These are phyloP conservation scores for Stramenopiles sp. DNA, from an alignment of 352 stramenopile species.

Conservation along the genomic window DNA sequence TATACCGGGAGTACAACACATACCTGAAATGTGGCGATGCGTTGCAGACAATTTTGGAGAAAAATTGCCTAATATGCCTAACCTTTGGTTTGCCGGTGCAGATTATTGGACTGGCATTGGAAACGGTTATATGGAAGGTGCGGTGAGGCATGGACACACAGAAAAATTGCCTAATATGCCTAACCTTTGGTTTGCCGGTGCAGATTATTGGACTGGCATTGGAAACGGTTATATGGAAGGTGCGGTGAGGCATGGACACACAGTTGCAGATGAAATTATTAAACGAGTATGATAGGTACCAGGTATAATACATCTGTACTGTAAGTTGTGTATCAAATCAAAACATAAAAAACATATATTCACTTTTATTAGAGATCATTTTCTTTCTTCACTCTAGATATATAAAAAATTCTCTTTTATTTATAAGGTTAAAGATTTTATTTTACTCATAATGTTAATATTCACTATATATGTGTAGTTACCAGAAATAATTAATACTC, in stretches of 20 bases:
- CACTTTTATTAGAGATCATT: too few species aligned
- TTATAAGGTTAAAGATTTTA: too few species aligned
- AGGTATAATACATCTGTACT: too few species aligned
- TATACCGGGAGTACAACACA: not conserved
- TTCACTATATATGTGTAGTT: too few species aligned
- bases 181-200: not conserved
- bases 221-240: not conserved
- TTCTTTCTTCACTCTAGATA: too few species aligned
- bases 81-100: not conserved
- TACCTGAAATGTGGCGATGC: not conserved
- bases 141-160: not conserved
- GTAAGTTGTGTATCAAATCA: too few species aligned
- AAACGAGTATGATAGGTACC: not conserved
- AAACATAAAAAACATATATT: too few species aligned
- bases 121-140: not conserved
- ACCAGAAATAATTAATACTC: too few species aligned
- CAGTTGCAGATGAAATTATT: not conserved
- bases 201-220: not conserved
- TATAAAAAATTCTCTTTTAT: too few species aligned
- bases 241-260: not conserved
- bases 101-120: not conserved
- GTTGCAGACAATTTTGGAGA: not conserved
- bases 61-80: not conserved
- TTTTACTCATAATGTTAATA: too few species aligned
- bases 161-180: not conserved